A percentile compares a stretch with the other conserved stretches of the same genome.
Conservation (phyloP, 441 rosid species). For the Gossypium laxum region DNA sequence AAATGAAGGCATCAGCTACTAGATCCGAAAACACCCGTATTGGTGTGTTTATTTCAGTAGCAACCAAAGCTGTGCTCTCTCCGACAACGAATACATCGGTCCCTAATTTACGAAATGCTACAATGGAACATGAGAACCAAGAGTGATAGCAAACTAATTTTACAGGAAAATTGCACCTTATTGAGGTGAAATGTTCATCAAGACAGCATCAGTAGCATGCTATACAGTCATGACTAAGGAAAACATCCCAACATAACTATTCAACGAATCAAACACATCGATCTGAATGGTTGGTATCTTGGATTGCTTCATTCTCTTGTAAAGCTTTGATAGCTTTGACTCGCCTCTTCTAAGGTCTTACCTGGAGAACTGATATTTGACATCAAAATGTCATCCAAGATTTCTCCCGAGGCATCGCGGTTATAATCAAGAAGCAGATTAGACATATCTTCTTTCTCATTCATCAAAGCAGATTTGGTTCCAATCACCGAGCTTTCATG, state of each 20-base stretch:
- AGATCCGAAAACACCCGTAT: not conserved
- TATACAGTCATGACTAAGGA: not conserved
- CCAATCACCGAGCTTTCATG: not conserved
- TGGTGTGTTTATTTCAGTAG: not conserved
- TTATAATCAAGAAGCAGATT: not conserved
- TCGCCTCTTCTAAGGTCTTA: not conserved
- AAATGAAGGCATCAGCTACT: not conserved
- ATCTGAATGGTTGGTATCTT: not conserved
- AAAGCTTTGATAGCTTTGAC: not conserved
- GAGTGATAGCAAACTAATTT: not conserved
- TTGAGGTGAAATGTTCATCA: not conserved
- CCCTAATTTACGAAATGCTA: not conserved
- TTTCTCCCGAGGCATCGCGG: not conserved
- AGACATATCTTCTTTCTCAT: not conserved
- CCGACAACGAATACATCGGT: not conserved
- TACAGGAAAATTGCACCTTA: not conserved
- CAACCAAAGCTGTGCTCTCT: not conserved
- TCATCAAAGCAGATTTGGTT: not conserved
- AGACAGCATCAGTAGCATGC: constrained; percentile 3
- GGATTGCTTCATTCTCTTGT: constrained; percentile 1
- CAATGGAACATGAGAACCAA: not conserved
- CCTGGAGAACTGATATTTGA: not conserved
- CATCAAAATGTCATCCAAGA: not conserved
- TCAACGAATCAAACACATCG: not conserved
- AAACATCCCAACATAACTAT: not conserved